phyloP scores from a whole-genome alignment of 345 rosid species.

The Gossypium turneri region DNA sequence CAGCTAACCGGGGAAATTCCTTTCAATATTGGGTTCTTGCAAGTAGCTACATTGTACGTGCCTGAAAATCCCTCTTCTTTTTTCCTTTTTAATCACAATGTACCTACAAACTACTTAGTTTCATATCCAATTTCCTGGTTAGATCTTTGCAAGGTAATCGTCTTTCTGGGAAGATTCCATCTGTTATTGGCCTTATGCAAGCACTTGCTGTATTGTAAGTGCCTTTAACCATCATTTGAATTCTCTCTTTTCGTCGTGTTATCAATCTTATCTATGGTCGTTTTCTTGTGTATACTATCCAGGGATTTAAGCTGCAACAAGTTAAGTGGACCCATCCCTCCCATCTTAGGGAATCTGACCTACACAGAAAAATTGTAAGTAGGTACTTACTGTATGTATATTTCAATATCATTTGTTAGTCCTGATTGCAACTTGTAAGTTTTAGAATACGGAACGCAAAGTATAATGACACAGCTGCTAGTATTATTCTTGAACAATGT shows the following conservation, averaged over 20 bases:
- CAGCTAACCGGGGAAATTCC: constrained; percentile 87
- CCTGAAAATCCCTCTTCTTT: not conserved
- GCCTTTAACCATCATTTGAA: not conserved
- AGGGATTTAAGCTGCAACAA: constrained; percentile 89
- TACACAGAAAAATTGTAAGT: constrained; percentile 92
- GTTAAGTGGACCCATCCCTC: constrained; percentile 85
- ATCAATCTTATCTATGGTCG: not conserved
- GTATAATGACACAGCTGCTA: not conserved
- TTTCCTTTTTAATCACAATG: too few species aligned
- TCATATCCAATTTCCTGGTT: constrained; percentile 13
- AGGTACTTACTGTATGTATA: constrained; percentile 1
- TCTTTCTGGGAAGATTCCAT: constrained; percentile 81
- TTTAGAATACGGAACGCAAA: not conserved
- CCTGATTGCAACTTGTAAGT: not conserved
- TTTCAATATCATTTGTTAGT: not conserved
- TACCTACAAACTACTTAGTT: not conserved
- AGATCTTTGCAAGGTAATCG: constrained; percentile 96
- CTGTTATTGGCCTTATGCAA: constrained; percentile 96
- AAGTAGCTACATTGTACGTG: constrained; percentile 92
- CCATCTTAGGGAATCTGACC: constrained; percentile 80
- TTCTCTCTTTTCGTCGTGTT: not conserved
- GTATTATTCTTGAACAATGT: not conserved
- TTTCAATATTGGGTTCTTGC: constrained; percentile 94
- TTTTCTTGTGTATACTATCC: constrained; percentile 17
- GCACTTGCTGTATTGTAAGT: constrained; percentile 98